A percentile compares a stretch with the other conserved stretches of the same genome.
Conservation (phyloP, 441 rosid species). For the Lagerstroemia fauriei region DNA sequence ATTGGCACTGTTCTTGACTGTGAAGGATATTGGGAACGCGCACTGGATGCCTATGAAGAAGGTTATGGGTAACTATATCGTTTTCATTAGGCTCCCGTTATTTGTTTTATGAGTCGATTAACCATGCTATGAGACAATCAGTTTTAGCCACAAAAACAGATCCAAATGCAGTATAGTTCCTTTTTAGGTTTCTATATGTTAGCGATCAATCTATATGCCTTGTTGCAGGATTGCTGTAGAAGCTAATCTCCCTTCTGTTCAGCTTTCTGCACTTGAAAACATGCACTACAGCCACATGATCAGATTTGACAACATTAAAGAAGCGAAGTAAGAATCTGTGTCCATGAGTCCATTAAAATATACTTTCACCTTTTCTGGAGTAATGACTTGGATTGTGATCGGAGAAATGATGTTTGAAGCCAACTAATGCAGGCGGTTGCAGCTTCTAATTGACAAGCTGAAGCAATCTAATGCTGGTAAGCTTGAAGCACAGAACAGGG, state of each 20-base stretch:
- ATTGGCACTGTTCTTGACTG: slow-evolving; percentile 80
- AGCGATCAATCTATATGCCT: neutral
- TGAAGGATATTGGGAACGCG: slow-evolving; percentile 69
- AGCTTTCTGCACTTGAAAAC: slow-evolving; percentile 82
- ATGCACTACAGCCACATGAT: slow-evolving; percentile 97
- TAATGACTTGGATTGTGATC: slow-evolving; percentile 17
- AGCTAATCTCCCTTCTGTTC: slow-evolving; percentile 66
- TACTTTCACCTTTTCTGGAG: neutral
- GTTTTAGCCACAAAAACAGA: neutral
- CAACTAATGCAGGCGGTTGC: slow-evolving; percentile 56
- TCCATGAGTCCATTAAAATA: neutral
- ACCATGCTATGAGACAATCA: neutral
- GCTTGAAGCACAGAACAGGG: slow-evolving; percentile 38
- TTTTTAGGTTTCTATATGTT: neutral
- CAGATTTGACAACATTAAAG: slow-evolving; percentile 77
- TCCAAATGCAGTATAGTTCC: neutral
- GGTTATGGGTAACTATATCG: slow-evolving; percentile 60
- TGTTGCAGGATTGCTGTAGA: slow-evolving; percentile 69
- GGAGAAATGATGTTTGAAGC: neutral
- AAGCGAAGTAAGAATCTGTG: slow-evolving; percentile 64
- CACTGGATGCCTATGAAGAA: slow-evolving; percentile 72
- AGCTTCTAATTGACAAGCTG: slow-evolving; percentile 55
- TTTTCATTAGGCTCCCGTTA: slow-evolving; percentile 13
- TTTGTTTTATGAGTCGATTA: slow-evolving; percentile 2
- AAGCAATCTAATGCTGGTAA: slow-evolving; percentile 48